These are phyloP conservation scores for Leucosporidium yakuticum DNA, from an alignment of 768 basidiomycete genomes.

Conservation along the genomic window DNA sequence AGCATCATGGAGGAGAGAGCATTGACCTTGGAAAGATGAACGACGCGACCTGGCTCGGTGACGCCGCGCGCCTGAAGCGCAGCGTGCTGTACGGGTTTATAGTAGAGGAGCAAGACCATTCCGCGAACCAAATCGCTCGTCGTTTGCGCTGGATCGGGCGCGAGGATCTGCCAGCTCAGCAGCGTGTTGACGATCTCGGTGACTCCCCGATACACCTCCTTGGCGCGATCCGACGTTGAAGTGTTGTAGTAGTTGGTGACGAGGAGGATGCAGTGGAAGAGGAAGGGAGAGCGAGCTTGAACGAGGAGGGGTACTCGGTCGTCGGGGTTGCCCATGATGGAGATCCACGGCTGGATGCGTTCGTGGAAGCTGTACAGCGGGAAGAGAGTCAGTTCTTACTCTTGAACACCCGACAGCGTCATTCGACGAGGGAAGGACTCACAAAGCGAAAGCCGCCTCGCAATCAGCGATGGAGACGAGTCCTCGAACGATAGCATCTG, in stretches of 20 bases:
- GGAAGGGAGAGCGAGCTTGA: conserved; percentile 18
- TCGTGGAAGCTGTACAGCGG: conserved; percentile 11
- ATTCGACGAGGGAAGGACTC: background rate
- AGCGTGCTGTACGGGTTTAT: conserved; percentile 21
- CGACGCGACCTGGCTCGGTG: conserved; percentile 13
- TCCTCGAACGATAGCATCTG: conserved; percentile 20
- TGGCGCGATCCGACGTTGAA: conserved; percentile 10
- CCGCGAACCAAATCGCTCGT: conserved; percentile 22
- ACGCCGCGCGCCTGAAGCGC: conserved; percentile 7
- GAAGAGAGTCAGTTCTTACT: too few species aligned
- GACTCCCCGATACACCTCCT: conserved; percentile 28
- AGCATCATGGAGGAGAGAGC: background rate
- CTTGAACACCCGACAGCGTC: too few species aligned
- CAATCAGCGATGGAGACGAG: conserved; percentile 27
- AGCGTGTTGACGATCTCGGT: conserved; percentile 24
- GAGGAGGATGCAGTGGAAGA: conserved; percentile 30
- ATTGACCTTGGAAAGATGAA: conserved; percentile 29
- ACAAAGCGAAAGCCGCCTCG: conserved; percentile 23
- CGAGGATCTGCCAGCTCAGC: conserved; percentile 14
- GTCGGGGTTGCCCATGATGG: conserved; percentile 3
- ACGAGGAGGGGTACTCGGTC: conserved; percentile 10
- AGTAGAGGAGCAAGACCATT: conserved; percentile 28
- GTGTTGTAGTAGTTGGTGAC: conserved; percentile 35
- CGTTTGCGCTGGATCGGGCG: conserved; percentile 14
- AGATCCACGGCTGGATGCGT: conserved; percentile 28